Conservation (phyloP, 257 asterid genomes). For the Solanum corneliomulleri region DNA sequence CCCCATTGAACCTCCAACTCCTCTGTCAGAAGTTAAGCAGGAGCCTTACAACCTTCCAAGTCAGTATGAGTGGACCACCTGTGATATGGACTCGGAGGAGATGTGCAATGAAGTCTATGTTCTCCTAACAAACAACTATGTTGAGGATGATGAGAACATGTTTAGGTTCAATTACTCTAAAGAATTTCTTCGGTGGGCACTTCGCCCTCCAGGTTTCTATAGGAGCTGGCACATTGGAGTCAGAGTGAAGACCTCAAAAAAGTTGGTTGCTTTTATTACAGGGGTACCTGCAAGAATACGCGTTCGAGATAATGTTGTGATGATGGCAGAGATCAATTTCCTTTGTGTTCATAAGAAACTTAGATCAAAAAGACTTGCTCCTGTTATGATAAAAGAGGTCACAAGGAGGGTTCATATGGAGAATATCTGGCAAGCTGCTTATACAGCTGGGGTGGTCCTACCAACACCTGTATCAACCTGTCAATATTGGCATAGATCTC, state of each 20-base stretch:
- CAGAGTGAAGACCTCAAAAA: constrained; percentile 64
- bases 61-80: constrained; percentile 72
- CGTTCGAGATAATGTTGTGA: constrained; percentile 51
- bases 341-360: constrained; percentile 85
- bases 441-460: constrained; percentile 82
- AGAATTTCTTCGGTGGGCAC: constrained; percentile 90
- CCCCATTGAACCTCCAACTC: constrained; percentile 60
- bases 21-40: constrained; percentile 70
- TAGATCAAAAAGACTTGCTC: constrained; percentile 85
- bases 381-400: constrained; percentile 83
- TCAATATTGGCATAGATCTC: constrained; percentile 85
- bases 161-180: constrained; percentile 82
- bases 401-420: constrained; percentile 78
- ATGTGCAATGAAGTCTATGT: constrained; percentile 63
- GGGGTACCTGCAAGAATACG: constrained; percentile 78
- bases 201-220: constrained; percentile 62
- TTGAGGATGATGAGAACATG: constrained; percentile 82
- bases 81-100: constrained; percentile 68
- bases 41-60: constrained; percentile 82
- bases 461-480: constrained; percentile 74
- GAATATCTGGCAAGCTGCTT: constrained; percentile 90
- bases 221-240: constrained; percentile 87
- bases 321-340: constrained; percentile 80
- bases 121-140: constrained; percentile 58
- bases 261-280: constrained; percentile 78